A percentile compares a stretch with the other conserved stretches of the same genome.
Evolutionary conservation across 768 basidiomycete species (phyloP).

Genomic region (Trametes punicea): DNA sequence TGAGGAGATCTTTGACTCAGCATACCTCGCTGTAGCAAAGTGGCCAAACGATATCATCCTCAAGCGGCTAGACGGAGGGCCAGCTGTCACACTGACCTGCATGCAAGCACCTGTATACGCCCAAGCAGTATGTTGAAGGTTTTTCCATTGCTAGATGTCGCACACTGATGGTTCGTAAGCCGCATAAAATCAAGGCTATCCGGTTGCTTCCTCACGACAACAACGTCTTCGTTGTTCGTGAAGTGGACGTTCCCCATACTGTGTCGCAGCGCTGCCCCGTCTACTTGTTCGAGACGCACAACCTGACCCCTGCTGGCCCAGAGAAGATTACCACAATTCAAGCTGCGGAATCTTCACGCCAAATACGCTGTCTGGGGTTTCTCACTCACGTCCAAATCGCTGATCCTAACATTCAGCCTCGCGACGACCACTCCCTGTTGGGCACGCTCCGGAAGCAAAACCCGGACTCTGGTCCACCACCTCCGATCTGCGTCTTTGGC

Average conservation of each 20-base stretch:
- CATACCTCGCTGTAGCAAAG: constrained; percentile 43
- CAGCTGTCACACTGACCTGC: constrained; percentile 39
- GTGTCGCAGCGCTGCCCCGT: neutral
- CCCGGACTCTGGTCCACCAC: neutral
- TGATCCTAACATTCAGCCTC: constrained; percentile 8
- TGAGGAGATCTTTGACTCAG: constrained; percentile 41
- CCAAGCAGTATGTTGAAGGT: neutral
- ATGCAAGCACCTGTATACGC: neutral
- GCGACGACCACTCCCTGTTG: constrained; percentile 7
- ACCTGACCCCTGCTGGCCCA: constrained; percentile 11
- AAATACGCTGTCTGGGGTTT: neutral
- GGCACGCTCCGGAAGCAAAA: neutral
- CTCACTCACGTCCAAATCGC: constrained; percentile 12
- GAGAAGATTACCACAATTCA: neutral
- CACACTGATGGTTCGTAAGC: neutral
- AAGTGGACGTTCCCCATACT: constrained; percentile 1
- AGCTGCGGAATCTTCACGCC: neutral
- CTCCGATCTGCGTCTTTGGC: constrained; percentile 2
- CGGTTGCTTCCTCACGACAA: constrained; percentile 19
- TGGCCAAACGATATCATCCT: constrained; percentile 40
- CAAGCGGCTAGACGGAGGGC: constrained; percentile 38
- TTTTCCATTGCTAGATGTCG: neutral
- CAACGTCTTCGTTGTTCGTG: constrained; percentile 25
- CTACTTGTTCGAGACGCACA: constrained; percentile 18
- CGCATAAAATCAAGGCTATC: constrained; percentile 17